A percentile compares a stretch with the other conserved stretches of the same genome.
phyloP scores from a whole-genome alignment of 352 stramenopile genomes.

The Globisporangium irregulare region DNA sequence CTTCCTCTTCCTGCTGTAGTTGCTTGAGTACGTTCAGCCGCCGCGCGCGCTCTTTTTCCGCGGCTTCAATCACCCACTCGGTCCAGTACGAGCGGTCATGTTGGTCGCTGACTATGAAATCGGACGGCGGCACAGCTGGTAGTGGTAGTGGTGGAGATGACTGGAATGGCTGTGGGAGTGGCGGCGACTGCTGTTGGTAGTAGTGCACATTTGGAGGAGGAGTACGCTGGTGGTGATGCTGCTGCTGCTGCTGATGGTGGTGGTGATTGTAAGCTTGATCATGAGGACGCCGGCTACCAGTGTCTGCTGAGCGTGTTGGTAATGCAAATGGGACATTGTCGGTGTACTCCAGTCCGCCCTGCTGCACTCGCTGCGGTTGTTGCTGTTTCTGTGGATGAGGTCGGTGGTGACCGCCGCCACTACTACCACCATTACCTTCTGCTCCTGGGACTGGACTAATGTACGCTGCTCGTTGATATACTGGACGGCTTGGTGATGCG shows the following conservation, averaged over 20 bases:
- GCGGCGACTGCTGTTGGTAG: neutral
- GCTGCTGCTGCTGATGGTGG: neutral
- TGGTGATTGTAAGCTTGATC: neutral
- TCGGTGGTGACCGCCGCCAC: neutral
- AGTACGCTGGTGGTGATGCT: neutral
- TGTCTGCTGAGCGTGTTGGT: neutral
- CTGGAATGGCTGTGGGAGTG: neutral
- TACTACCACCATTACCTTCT: neutral
- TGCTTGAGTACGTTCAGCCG: conserved; percentile 62
- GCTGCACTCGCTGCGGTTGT: conserved; percentile 1
- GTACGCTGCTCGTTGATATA: neutral
- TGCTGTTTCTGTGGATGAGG: neutral
- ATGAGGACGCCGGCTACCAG: neutral
- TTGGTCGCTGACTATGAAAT: conserved; percentile 1
- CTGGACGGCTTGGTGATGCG: neutral
- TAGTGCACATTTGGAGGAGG: no score
- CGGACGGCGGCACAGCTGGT: neutral
- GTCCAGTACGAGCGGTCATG: conserved; percentile 76
- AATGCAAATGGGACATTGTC: neutral
- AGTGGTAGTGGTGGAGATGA: neutral
- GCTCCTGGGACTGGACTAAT: neutral
- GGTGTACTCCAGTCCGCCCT: neutral
- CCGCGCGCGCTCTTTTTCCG: conserved; percentile 72
- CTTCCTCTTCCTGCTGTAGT: conserved; percentile 72
- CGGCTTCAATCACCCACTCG: conserved; percentile 74